A percentile compares a stretch with the other conserved stretches of the same genome.
phyloP scores from a whole-genome alignment of 805 yeast genomes.

The Candida pini region DNA sequence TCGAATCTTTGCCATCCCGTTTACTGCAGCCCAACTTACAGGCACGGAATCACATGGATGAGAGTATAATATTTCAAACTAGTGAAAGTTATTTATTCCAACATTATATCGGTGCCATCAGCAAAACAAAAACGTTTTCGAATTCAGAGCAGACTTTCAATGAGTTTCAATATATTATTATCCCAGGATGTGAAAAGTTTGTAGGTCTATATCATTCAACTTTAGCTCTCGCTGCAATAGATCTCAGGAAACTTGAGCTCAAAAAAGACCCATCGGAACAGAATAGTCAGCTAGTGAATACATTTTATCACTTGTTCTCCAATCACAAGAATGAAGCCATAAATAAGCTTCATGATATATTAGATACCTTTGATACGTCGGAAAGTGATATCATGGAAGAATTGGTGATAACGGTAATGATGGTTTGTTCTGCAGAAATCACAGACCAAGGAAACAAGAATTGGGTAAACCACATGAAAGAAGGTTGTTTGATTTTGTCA shows the following conservation, averaged over 20 bases:
- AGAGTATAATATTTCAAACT: conserved; percentile 5
- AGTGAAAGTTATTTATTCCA: conserved; percentile 16
- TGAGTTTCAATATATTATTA: conserved; percentile 23
- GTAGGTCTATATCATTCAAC: conserved; percentile 22
- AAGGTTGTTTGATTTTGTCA: conserved; percentile 24
- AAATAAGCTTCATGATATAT: conserved; percentile 21
- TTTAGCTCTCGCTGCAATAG: conserved; percentile 23
- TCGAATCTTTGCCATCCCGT: no score
- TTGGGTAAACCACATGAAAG: conserved; percentile 28
- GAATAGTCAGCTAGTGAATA: background rate
- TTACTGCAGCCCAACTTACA: no score
- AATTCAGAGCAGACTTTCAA: conserved; percentile 14
- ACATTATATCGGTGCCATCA: conserved; percentile 18
- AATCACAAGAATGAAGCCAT: conserved; percentile 28
- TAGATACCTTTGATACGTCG: conserved; percentile 19
- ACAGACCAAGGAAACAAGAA: conserved; percentile 22
- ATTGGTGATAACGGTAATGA: conserved; percentile 23
- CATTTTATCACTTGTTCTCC: conserved; percentile 9
- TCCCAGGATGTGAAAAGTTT: conserved; percentile 22
- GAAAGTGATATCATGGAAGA: conserved; percentile 22
- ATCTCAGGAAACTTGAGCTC: conserved; percentile 17
- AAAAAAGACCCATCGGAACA: conserved; percentile 1
- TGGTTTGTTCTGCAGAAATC: conserved; percentile 28
- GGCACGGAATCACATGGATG: no score
- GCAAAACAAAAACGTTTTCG: conserved; percentile 21